These are phyloP conservation scores for Candida odintsovae DNA, from an alignment of 805 yeast genomes.

Conservation along the genomic window DNA sequence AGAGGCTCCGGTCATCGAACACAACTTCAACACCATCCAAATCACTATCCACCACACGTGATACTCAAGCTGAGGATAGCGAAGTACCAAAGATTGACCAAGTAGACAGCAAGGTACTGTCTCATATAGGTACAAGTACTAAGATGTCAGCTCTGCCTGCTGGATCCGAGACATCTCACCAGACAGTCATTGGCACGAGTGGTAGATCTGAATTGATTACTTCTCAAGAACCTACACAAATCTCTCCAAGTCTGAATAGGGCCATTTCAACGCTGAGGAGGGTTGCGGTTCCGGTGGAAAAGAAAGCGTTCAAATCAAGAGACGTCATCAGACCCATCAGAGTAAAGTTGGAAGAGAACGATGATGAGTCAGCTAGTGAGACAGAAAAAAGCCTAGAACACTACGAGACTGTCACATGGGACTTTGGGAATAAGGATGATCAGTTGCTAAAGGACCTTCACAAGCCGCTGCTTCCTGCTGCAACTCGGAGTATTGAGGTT, in stretches of 20 bases:
- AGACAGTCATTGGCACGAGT: neutral
- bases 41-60: neutral
- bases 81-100: neutral
- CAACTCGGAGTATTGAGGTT: neutral
- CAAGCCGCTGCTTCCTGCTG: neutral
- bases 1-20: neutral
- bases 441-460: neutral
- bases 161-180: neutral
- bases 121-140: neutral
- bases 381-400: neutral
- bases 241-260: neutral
- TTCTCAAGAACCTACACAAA: neutral
- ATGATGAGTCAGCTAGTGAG: neutral
- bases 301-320: neutral
- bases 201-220: neutral
- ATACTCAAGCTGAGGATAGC: neutral
- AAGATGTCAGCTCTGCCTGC: neutral
- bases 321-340: neutral
- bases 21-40: neutral
- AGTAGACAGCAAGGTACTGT: neutral
- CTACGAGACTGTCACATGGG: constrained; percentile 3
- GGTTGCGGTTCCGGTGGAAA: neutral
- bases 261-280: neutral
- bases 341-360: neutral
- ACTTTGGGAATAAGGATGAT: neutral